phyloP scores from a whole-genome alignment of 345 rosid genomes.

The Pistacia vera region DNA sequence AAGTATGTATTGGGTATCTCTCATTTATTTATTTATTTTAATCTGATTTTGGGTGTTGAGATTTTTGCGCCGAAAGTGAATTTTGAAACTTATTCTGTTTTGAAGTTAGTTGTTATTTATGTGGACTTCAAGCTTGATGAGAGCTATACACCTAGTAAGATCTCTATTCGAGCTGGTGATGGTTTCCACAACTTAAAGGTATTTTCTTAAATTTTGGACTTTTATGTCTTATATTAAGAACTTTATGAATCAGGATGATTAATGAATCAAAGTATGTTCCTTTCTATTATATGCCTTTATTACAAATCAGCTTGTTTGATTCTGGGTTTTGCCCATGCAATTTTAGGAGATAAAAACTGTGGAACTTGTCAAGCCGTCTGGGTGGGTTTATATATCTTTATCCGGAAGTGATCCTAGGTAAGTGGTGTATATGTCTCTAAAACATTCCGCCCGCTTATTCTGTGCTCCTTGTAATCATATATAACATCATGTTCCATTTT shows the following conservation, averaged over 20 bases:
- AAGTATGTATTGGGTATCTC: conserved; percentile 36
- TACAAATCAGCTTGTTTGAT: background rate
- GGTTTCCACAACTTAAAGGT: conserved; percentile 97
- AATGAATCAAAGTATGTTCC: background rate
- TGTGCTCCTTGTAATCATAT: background rate
- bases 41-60: background rate
- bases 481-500: background rate
- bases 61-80: background rate
- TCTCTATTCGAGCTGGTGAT: conserved; percentile 87
- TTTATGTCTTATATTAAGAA: no score
- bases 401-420: conserved; percentile 92
- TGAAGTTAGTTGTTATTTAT: conserved; percentile 73
- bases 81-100: conserved; percentile 8
- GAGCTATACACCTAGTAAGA: conserved; percentile 90
- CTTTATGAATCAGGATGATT: no score
- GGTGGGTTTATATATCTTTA: conserved; percentile 77
- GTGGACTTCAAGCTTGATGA: conserved; percentile 95
- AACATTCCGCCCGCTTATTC: background rate
- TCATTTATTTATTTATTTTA: background rate
- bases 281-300: background rate
- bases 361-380: conserved; percentile 84
- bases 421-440: background rate
- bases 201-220: background rate
- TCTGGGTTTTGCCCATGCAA: background rate
- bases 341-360: conserved; percentile 81